Conservation (phyloP, 1,139 yeast species). For the Schwanniomyces etchellsii region DNA sequence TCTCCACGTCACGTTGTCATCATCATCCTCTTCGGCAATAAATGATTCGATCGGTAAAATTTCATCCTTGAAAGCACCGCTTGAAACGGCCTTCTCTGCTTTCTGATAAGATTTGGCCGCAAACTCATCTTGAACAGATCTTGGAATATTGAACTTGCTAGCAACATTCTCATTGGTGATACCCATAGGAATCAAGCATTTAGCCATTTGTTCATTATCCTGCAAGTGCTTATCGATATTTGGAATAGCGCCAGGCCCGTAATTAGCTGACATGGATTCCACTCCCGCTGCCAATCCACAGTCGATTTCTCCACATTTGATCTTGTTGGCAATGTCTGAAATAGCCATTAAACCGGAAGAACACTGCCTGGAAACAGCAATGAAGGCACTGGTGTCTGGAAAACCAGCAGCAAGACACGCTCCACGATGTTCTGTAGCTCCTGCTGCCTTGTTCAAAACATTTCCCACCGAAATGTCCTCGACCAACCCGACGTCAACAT, state of each 20-base stretch:
- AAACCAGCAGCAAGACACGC: slow-evolving; percentile 50
- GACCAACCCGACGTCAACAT: slow-evolving; percentile 60
- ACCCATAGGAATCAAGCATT: slow-evolving; percentile 68
- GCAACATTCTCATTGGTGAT: slow-evolving; percentile 44
- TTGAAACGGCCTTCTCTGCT: slow-evolving; percentile 68
- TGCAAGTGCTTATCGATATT: slow-evolving; percentile 47
- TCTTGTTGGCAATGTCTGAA: slow-evolving; percentile 84
- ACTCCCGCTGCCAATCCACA: slow-evolving; percentile 91
- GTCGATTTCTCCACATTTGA: slow-evolving; percentile 79
- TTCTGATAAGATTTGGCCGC: slow-evolving; percentile 82
- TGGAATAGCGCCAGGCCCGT: slow-evolving; percentile 69
- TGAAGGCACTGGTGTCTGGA: slow-evolving; percentile 60
- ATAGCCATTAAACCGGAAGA: slow-evolving; percentile 91
- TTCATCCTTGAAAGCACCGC: slow-evolving; percentile 79
- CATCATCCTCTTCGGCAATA: slow-evolving; percentile 46
- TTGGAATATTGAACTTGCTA: slow-evolving; percentile 52
- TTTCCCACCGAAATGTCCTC: slow-evolving; percentile 88
- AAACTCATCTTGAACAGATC: slow-evolving; percentile 77
- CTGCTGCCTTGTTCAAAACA: slow-evolving; percentile 85
- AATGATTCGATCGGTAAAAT: slow-evolving; percentile 69
- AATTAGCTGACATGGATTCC: slow-evolving; percentile 85
- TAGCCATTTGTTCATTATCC: slow-evolving; percentile 24
- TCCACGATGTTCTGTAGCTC: slow-evolving; percentile 89
- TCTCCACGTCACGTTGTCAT: slow-evolving; percentile 36
- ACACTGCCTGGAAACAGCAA: slow-evolving; percentile 89